Evolutionary conservation across 176 grass and related monocot species (phyloP).

Genomic region (Triticum timopheevii): DNA sequence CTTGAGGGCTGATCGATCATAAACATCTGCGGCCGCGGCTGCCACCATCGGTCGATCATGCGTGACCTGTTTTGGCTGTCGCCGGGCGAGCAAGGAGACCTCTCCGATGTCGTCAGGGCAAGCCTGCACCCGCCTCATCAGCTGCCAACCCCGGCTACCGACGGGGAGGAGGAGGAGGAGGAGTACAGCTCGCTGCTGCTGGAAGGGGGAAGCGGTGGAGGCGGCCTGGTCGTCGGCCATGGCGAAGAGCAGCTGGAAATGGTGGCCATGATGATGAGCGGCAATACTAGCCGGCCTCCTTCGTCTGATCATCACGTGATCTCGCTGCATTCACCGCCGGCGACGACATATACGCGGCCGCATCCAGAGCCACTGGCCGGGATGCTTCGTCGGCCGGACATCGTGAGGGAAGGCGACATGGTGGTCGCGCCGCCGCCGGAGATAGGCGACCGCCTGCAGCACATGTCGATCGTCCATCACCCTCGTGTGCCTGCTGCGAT

Average conservation of each 20-base stretch:
- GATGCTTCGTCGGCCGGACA: background rate
- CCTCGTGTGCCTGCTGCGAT: background rate
- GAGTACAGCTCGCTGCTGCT: background rate
- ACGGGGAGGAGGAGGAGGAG: background rate
- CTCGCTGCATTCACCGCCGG: background rate
- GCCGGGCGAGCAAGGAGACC: slow-evolving; percentile 63
- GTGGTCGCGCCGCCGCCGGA: slow-evolving; percentile 13
- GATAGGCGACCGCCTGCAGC: slow-evolving; percentile 16
- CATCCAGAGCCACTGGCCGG: background rate
- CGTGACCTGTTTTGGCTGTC: slow-evolving; percentile 82
- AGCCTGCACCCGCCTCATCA: slow-evolving; percentile 23
- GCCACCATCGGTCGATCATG: slow-evolving; percentile 33
- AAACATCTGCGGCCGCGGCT: background rate
- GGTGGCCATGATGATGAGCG: background rate
- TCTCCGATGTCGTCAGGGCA: slow-evolving; percentile 59
- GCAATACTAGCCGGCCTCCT: background rate
- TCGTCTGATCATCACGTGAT: background rate
- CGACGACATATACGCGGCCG: background rate
- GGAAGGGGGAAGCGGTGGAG: background rate
- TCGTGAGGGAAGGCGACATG: background rate
- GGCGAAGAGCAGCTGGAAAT: background rate
- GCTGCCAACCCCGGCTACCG: background rate
- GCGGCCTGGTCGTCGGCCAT: background rate
- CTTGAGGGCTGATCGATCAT: background rate
- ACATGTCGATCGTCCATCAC: slow-evolving; percentile 22